These are phyloP conservation scores for Hondaea fermentalgiana DNA, from an alignment of 108 stramenopile species.

Conservation along the genomic window DNA sequence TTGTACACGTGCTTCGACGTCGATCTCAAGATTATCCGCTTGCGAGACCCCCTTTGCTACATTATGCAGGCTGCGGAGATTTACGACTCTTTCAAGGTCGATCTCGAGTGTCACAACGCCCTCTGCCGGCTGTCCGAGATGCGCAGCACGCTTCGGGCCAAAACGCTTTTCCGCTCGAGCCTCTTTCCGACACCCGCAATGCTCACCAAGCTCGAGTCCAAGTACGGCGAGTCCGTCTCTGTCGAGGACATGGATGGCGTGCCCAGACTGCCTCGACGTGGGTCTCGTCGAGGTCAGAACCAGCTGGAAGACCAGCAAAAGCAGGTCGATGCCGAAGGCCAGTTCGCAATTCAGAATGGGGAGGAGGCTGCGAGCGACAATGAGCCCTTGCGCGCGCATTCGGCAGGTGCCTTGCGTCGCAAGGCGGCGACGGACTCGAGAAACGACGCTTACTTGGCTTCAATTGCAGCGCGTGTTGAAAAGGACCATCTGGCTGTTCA, in stretches of 20 bases:
- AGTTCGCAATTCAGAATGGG: no score
- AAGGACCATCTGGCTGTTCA: not conserved
- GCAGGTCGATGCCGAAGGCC: not conserved
- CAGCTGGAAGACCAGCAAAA: not conserved
- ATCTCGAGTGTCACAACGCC: not conserved
- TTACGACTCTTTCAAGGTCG: not conserved
- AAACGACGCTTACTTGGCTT: not conserved
- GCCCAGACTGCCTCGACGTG: not conserved
- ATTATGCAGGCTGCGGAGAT: not conserved
- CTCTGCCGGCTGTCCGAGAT: not conserved
- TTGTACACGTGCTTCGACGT: slow-evolving; percentile 5
- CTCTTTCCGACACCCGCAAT: not conserved
- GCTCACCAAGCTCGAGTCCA: slow-evolving; percentile 14
- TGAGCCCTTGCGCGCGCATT: not conserved
- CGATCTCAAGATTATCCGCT: not conserved
- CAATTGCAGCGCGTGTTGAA: not conserved
- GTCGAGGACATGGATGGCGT: not conserved
- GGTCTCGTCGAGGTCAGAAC: not conserved
- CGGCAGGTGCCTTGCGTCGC: not conserved
- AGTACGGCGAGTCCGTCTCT: not conserved
- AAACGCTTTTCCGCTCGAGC: not conserved
- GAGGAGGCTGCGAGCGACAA: no score
- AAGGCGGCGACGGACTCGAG: not conserved
- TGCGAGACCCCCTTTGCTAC: not conserved
- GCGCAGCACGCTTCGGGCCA: not conserved